Evolutionary conservation across 441 rosid species (phyloP).

Genomic region (Croton setiger): DNA sequence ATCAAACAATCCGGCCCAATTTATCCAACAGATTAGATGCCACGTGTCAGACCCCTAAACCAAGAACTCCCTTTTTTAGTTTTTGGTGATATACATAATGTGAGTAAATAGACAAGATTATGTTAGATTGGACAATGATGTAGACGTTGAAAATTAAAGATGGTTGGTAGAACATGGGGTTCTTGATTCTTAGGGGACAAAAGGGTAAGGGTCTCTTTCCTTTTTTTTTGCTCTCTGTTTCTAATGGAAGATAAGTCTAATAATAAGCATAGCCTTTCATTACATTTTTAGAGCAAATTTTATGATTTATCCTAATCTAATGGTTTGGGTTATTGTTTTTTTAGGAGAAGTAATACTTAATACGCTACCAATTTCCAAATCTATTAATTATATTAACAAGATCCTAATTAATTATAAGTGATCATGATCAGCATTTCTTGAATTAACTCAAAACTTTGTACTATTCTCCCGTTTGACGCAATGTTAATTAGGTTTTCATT

Average conservation of each 20-base stretch:
- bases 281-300: neutral
- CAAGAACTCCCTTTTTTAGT: neutral
- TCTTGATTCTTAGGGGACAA: conserved; percentile 34
- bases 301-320: neutral
- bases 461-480: neutral
- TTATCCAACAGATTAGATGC: neutral
- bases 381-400: no score
- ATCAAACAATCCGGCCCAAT: neutral
- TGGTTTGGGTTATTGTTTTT: neutral
- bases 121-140: conserved; percentile 26
- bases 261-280: neutral
- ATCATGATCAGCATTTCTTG: neutral
- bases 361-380: neutral
- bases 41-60: conserved; percentile 33
- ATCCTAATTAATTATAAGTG: neutral
- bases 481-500: neutral
- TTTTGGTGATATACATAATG: neutral
- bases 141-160: conserved; percentile 9
- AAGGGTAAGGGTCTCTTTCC: conserved; percentile 16
- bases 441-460: conserved; percentile 5
- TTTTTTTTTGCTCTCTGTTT: neutral
- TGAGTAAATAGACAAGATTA: conserved; percentile 11
- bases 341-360: neutral
- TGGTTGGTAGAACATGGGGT: conserved; percentile 35
- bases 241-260: conserved; percentile 1